These are phyloP conservation scores for Mucor plumbeus DNA, from an alignment of 371 early-diverging fungal genomes.

Conservation along the genomic window DNA sequence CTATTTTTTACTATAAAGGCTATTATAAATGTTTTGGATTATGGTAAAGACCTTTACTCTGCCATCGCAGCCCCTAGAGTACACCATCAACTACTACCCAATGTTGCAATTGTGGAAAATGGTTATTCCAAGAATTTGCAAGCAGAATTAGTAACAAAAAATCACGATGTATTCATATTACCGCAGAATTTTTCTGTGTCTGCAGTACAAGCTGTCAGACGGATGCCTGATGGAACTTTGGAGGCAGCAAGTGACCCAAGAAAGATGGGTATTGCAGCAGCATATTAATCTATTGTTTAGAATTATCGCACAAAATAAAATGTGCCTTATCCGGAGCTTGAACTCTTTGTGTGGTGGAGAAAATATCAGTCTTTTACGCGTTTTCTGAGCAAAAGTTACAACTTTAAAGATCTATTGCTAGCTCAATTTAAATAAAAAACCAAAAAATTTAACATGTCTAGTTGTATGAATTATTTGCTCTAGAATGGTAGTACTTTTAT, in stretches of 20 bases:
- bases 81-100: constrained; percentile 94
- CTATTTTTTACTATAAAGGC: constrained; percentile 38
- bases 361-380: no score
- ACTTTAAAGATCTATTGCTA: no score
- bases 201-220: constrained; percentile 46
- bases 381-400: no score
- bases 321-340: no score
- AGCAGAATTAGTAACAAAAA: constrained; percentile 21
- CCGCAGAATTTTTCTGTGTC: constrained; percentile 21
- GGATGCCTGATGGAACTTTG: constrained; percentile 35
- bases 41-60: constrained; percentile 64
- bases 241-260: constrained; percentile 53
- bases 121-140: constrained; percentile 20
- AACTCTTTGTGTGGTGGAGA: no score
- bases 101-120: constrained; percentile 55
- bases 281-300: constrained; percentile 9
- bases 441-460: no score
- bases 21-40: constrained; percentile 79
- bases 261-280: constrained; percentile 49
- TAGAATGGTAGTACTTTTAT: no score
- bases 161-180: constrained; percentile 26
- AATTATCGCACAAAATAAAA: no score
- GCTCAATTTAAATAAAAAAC: no score
- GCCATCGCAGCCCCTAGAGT: constrained; percentile 85
- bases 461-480: no score